Conservation (phyloP, 1,284 basidiomycete genomes). For the Irpex sp. region DNA sequence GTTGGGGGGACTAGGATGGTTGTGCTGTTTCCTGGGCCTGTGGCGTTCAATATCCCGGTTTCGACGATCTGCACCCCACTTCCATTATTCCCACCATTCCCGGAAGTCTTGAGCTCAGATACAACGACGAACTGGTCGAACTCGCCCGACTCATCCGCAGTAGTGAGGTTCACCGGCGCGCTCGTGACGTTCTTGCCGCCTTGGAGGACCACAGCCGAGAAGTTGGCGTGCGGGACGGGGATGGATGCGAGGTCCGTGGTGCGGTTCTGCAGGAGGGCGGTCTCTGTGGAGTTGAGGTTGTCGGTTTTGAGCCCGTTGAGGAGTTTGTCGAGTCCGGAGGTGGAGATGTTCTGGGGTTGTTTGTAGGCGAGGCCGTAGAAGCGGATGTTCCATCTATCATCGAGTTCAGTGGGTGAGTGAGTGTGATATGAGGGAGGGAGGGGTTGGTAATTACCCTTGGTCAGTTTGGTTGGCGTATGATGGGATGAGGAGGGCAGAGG, state of each 20-base stretch:
- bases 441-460: constrained; percentile 11
- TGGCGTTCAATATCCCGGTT: constrained; percentile 20
- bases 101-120: constrained; percentile 8
- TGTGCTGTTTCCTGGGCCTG: constrained; percentile 24
- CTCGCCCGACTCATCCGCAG: constrained; percentile 21
- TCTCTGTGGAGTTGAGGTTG: constrained; percentile 19
- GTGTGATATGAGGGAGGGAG: neutral
- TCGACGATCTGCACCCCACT: constrained; percentile 15
- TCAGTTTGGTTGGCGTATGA: constrained; percentile 21
- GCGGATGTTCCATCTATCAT: constrained; percentile 21
- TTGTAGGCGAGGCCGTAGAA: constrained; percentile 24
- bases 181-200: constrained; percentile 19
- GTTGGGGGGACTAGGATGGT: constrained; percentile 22
- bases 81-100: neutral
- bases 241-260: constrained; percentile 22
- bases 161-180: constrained; percentile 16
- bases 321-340: constrained; percentile 19
- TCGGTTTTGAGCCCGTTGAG: constrained; percentile 20
- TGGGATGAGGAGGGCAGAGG: constrained; percentile 21
- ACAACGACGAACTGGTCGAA: constrained; percentile 22
- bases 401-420: too few species aligned
- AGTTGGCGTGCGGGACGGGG: constrained; percentile 19
- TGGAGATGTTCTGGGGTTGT: constrained; percentile 18
- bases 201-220: constrained; percentile 17
- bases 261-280: constrained; percentile 20